A percentile compares a stretch with the other conserved stretches of the same genome.
Conservation (phyloP, 2,329 filamentous ascomycete genomes). For the Xylariaceae sp. region DNA sequence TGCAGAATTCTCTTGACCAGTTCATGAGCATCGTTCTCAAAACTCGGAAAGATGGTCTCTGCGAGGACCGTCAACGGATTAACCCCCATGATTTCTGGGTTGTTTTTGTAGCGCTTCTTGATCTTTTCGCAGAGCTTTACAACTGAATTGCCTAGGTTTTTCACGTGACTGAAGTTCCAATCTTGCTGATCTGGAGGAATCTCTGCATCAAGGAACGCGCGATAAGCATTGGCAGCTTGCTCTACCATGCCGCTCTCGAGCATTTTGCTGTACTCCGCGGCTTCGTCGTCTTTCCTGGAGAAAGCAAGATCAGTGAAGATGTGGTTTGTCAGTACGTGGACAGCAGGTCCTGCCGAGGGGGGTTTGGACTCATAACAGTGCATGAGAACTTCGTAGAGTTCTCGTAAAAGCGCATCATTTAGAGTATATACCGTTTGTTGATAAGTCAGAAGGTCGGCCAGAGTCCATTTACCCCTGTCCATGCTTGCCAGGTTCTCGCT, state of each 20-base stretch:
- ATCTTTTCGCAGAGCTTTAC: conserved; percentile 82
- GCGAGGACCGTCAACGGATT: conserved; percentile 65
- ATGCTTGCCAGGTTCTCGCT: conserved; percentile 49
- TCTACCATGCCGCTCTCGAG: conserved; percentile 67
- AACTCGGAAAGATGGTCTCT: conserved; percentile 78
- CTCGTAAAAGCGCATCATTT: conserved; percentile 76
- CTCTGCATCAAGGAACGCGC: conserved; percentile 69
- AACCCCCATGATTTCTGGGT: conserved; percentile 77
- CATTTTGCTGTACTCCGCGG: conserved; percentile 65
- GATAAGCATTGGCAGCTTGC: conserved; percentile 75
- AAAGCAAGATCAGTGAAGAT: conserved; percentile 76
- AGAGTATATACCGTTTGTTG: conserved; percentile 68
- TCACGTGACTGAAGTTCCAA: conserved; percentile 89
- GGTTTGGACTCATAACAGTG: conserved; percentile 86
- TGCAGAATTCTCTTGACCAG: conserved; percentile 77
- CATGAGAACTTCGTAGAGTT: conserved; percentile 82
- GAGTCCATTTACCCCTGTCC: conserved; percentile 59
- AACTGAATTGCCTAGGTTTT: conserved; percentile 80
- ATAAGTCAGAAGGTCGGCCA: conserved; percentile 64
- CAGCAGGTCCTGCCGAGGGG: conserved; percentile 70
- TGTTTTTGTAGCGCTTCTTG: conserved; percentile 85
- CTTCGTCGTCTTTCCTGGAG: conserved; percentile 61
- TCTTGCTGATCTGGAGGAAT: conserved; percentile 74
- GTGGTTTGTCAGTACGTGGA: conserved; percentile 77
- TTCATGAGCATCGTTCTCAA: conserved; percentile 82